These are phyloP conservation scores for Quercus suber DNA, from an alignment of 306 rosid species.

Conservation along the genomic window DNA sequence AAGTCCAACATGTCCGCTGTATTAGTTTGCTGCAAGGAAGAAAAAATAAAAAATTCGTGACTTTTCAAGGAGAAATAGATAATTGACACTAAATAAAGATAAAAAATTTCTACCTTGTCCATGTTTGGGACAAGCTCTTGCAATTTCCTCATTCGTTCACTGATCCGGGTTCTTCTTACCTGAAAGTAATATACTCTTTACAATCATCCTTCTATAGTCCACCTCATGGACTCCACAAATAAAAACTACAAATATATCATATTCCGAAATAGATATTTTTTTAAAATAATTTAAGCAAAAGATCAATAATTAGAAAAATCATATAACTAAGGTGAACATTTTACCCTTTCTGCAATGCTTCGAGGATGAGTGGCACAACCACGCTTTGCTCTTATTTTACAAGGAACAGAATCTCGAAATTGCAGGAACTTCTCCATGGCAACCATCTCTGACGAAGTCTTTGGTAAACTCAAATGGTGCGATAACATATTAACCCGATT, in stretches of 20 bases:
- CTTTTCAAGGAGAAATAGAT: not conserved
- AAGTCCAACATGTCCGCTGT: constrained; percentile 99
- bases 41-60: constrained; percentile 12
- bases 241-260: not conserved
- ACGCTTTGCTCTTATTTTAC: constrained; percentile 90
- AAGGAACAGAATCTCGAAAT: constrained; percentile 86
- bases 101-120: constrained; percentile 66
- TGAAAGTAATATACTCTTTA: constrained; percentile 19
- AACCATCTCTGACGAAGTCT: constrained; percentile 55
- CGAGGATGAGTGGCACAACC: constrained; percentile 99
- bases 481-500: constrained; percentile 55
- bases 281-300: not conserved
- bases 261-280: no score
- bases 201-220: not conserved
- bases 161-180: constrained; percentile 91
- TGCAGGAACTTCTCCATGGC: constrained; percentile 71
- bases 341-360: constrained; percentile 96
- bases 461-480: constrained; percentile 82
- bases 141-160: constrained; percentile 91
- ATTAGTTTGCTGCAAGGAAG: constrained; percentile 79
- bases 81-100: not conserved
- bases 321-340: not conserved
- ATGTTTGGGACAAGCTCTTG: constrained; percentile 97
- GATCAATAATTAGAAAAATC: not conserved
- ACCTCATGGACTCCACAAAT: not conserved